Percentiles rank a stretch among this genome's conserved stretches.
These are phyloP conservation scores for Paradendryphiella salina DNA, from an alignment of 2,329 filamentous ascomycete genomes.

Conservation along the genomic window DNA sequence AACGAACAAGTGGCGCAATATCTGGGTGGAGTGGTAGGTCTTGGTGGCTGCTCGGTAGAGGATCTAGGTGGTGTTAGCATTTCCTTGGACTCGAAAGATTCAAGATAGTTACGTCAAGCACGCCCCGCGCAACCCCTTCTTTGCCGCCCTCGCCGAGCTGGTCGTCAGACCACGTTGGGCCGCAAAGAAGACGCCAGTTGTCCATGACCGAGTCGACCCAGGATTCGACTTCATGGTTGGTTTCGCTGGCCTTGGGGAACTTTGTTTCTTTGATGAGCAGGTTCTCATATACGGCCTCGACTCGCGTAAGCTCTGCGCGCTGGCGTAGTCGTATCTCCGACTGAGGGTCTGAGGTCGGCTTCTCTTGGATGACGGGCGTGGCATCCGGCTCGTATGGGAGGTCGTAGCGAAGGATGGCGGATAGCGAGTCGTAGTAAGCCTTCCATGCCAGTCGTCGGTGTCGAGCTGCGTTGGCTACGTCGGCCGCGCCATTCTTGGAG, in stretches of 20 bases:
- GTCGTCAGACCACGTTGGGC: constrained; percentile 75
- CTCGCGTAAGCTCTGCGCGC: constrained; percentile 74
- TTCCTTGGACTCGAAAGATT: too few relatives aligned
- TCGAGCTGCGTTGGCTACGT: constrained; percentile 25
- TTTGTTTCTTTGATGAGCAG: constrained; percentile 75
- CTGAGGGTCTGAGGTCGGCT: constrained; percentile 27
- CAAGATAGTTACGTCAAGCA: constrained; percentile 63
- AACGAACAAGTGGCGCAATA: constrained; percentile 82
- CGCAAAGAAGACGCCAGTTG: constrained; percentile 85
- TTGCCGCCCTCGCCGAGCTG: constrained; percentile 83
- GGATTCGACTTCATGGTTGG: constrained; percentile 75
- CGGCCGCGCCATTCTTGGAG: constrained; percentile 22
- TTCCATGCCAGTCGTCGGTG: constrained; percentile 73
- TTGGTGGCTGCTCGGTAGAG: constrained; percentile 89
- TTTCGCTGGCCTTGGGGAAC: constrained; percentile 82
- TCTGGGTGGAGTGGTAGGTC: constrained; percentile 91
- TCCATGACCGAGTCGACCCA: constrained; percentile 78
- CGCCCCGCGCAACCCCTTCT: constrained; percentile 70
- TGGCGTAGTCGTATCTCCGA: constrained; percentile 53
- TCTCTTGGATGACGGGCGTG: constrained; percentile 24
- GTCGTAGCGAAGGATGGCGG: constrained; percentile 70
- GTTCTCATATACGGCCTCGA: constrained; percentile 78
- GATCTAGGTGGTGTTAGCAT: constrained; percentile 54
- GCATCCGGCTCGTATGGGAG: constrained; percentile 61
- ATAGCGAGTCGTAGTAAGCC: constrained; percentile 80